phyloP scores from a whole-genome alignment of 345 rosid species.

The Chamaenerion angustifolium region DNA sequence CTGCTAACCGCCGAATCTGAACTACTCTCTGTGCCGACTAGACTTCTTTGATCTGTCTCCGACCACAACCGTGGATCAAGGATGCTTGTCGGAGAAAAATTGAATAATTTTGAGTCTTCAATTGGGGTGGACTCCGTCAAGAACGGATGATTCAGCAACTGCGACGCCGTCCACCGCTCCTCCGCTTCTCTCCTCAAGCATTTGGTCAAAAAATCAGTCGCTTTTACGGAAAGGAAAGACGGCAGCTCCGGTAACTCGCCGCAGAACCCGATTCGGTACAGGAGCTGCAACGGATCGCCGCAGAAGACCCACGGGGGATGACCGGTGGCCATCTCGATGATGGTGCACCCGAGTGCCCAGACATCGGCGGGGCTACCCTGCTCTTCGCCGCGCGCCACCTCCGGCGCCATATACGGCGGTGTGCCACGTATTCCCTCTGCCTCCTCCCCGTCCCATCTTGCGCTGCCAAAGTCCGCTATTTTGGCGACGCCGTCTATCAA shows the following conservation, averaged over 20 bases:
- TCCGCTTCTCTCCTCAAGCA: constrained; percentile 34
- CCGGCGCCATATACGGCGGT: constrained; percentile 57
- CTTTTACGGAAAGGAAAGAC: constrained; percentile 21
- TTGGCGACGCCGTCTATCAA: constrained; percentile 23
- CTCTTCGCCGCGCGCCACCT: constrained; percentile 43
- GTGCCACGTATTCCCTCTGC: constrained; percentile 21
- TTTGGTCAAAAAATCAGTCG: constrained; percentile 32
- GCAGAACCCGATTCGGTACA: constrained; percentile 37
- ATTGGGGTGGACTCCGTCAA: neutral
- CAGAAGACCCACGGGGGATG: constrained; percentile 23
- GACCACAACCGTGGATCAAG: constrained; percentile 24
- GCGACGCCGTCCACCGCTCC: constrained; percentile 34
- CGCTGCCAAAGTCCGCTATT: constrained; percentile 58
- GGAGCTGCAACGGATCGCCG: constrained; percentile 27
- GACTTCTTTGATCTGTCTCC: constrained; percentile 7
- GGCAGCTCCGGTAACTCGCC: constrained; percentile 29
- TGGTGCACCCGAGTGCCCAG: constrained; percentile 55
- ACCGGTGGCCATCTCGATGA: constrained; percentile 48
- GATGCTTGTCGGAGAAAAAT: constrained; percentile 25
- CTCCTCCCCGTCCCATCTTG: constrained; percentile 19
- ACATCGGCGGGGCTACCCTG: constrained; percentile 42
- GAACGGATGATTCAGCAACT: constrained; percentile 34
- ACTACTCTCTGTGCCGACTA: neutral
- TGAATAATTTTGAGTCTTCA: neutral
- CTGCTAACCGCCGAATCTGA: constrained; percentile 22